Conservation (phyloP, 139 green algal species). For the Chlamydomonas incerta region DNA sequence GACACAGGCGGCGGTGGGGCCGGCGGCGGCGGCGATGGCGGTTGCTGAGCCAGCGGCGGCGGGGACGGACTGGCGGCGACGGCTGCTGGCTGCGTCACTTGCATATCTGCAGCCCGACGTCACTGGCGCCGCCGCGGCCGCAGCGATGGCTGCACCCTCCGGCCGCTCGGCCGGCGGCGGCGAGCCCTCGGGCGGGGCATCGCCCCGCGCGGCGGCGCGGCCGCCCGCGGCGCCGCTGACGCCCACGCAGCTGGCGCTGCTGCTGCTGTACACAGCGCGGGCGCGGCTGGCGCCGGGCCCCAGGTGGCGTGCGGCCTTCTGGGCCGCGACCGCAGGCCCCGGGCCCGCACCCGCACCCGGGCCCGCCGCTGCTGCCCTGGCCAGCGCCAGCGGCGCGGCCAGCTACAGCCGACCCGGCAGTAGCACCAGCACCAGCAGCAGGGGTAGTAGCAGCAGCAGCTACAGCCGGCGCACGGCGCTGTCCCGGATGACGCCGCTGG, state of each 20-base stretch:
- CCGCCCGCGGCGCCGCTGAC: neutral
- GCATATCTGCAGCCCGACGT: no score
- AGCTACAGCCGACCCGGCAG: no score
- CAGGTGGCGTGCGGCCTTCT: neutral
- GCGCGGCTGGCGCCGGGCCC: neutral
- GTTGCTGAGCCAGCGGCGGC: no score
- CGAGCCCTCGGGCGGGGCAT: neutral
- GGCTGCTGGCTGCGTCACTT: no score
- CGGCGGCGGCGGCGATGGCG: neutral
- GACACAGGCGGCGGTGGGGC: neutral
- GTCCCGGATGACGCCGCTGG: conserved; percentile 1
- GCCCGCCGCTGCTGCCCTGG: neutral
- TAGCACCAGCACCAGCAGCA: no score
- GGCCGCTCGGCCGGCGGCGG: no score
- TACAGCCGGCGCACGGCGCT: neutral
- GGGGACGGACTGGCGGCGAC: no score
- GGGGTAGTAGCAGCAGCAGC: no score
- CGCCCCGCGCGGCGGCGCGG: neutral
- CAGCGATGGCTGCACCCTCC: no score
- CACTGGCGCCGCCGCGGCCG: no score
- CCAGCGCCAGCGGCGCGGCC: neutral
- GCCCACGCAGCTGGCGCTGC: conserved; percentile 22
- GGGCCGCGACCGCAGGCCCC: neutral
- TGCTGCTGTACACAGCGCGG: neutral
- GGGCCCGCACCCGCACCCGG: no score